phyloP scores from a whole-genome alignment of 495 filamentous ascomycete genomes.

The Podospora comata region DNA sequence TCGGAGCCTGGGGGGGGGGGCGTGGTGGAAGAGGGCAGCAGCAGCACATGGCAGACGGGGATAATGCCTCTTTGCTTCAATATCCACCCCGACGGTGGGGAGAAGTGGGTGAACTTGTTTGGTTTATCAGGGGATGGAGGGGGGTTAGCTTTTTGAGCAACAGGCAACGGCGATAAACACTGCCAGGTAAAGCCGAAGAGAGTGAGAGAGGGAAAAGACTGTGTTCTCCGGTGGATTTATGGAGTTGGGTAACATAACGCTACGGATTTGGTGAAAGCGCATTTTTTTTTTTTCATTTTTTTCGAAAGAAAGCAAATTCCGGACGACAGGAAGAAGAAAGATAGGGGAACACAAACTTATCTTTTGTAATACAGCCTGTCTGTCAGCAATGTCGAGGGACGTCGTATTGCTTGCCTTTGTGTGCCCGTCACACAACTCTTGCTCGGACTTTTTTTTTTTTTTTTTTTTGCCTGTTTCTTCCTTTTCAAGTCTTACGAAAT shows the following conservation, averaged over 20 bases:
- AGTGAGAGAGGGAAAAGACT: neutral
- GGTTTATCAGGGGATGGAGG: neutral
- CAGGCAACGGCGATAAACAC: neutral
- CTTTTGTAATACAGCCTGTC: neutral
- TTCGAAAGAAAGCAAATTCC: neutral
- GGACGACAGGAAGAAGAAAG: neutral
- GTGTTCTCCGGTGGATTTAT: neutral
- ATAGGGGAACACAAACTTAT: neutral
- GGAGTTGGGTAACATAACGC: neutral
- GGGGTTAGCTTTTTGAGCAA: neutral
- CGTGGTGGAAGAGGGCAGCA: neutral
- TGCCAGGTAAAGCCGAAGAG: neutral
- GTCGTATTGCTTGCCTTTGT: slow-evolving; percentile 1
- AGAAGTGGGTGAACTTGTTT: neutral
- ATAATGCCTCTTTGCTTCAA: neutral
- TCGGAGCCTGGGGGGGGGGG: too few relatives aligned
- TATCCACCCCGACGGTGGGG: neutral
- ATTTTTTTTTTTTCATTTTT: too few relatives aligned
- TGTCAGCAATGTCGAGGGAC: slow-evolving; percentile 1
- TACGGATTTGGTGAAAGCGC: too few relatives aligned
- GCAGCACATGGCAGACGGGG: slow-evolving; percentile 12
- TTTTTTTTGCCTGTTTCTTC: neutral
- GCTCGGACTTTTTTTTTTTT: neutral
- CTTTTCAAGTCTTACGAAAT: neutral
- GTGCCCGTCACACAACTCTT: neutral